These are phyloP conservation scores for Naganishia onofrii DNA, from an alignment of 768 basidiomycete species.

Conservation along the genomic window DNA sequence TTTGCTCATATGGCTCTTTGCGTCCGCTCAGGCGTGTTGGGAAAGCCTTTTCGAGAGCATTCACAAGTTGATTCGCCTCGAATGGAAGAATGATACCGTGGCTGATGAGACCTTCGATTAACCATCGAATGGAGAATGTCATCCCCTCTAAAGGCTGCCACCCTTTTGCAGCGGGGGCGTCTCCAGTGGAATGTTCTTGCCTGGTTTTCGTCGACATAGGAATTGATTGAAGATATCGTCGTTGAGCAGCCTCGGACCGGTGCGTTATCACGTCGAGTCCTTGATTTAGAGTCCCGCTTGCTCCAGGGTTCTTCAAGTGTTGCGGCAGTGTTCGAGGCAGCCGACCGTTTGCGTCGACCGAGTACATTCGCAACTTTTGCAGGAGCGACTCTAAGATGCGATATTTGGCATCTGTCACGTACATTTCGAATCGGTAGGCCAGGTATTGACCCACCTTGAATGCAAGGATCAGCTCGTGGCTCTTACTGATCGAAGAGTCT, in stretches of 20 bases:
- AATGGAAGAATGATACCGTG: constrained; percentile 42
- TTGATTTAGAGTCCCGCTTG: constrained; percentile 6
- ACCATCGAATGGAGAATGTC: constrained; percentile 38
- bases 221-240: constrained; percentile 1
- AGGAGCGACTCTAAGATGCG: constrained; percentile 15
- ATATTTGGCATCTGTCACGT: constrained; percentile 15
- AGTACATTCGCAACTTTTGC: constrained; percentile 1
- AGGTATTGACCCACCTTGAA: constrained; percentile 28
- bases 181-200: neutral
- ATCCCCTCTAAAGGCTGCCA: neutral
- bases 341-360: neutral
- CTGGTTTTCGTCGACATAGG: neutral
- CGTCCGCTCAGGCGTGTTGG: neutral
- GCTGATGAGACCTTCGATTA: constrained; percentile 48
- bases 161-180: neutral
- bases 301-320: neutral
- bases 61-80: constrained; percentile 30
- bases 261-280: constrained; percentile 15
- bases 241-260: constrained; percentile 12
- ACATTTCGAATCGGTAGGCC: constrained; percentile 26
- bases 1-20: neutral
- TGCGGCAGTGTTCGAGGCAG: neutral
- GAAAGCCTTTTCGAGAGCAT: constrained; percentile 26
- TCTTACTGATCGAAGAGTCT: neutral
- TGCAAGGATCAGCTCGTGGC: neutral